Percentiles rank a stretch among this genome's conserved stretches.
phyloP scores from a whole-genome alignment of 768 basidiomycete genomes.

The Coprinopsis marcescibilis region DNA sequence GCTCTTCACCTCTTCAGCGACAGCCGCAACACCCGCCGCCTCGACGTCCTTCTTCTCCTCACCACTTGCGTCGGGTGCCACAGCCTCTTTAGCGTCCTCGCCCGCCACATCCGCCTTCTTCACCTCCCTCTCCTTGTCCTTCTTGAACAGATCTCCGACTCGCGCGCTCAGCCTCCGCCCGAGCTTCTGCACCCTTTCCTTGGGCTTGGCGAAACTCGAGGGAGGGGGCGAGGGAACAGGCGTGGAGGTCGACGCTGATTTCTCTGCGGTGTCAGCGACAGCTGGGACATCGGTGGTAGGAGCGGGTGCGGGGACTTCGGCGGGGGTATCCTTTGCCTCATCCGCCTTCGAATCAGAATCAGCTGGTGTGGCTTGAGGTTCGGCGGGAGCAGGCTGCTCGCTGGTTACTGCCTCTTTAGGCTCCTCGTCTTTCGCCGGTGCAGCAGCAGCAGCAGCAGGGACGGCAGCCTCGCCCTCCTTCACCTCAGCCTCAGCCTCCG shows the following conservation, averaged over 20 bases:
- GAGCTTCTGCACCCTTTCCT: neutral
- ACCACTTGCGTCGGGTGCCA: too few species aligned
- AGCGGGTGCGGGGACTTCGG: too few species aligned
- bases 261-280: neutral
- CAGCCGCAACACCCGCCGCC: too few species aligned
- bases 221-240: neutral
- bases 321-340: too few species aligned
- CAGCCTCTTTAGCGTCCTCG: neutral
- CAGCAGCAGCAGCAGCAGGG: too few species aligned
- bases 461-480: neutral
- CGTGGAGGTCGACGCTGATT: neutral
- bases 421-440: too few species aligned
- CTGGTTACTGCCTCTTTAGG: too few species aligned
- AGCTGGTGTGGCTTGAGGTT: too few species aligned
- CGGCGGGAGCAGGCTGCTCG: too few species aligned
- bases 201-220: neutral
- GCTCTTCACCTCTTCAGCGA: too few species aligned
- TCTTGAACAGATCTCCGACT: constrained; percentile 7
- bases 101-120: neutral
- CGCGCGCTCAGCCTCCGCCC: constrained; percentile 7
- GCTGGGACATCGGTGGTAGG: neutral
- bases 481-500: neutral
- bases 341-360: too few species aligned
- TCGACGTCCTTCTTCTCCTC: too few species aligned
- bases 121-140: neutral